Conservation (phyloP, 1,284 basidiomycete genomes). For the Melampsora abietis-canadensis region DNA sequence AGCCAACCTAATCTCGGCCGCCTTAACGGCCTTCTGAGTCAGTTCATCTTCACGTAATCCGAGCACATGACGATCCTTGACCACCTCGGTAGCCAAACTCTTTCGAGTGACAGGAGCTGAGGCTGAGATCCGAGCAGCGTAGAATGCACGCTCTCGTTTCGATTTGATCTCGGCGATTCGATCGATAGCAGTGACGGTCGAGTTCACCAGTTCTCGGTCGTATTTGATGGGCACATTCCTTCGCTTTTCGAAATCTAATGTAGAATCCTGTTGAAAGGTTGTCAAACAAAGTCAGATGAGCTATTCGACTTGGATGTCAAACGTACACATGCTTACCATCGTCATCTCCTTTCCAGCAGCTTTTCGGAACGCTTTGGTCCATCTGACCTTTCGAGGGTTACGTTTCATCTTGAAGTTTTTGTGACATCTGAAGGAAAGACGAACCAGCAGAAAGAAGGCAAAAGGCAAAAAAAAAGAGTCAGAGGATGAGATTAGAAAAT, state of each 20-base stretch:
- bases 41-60: slow-evolving; percentile 35
- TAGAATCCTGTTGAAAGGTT: slow-evolving; percentile 70
- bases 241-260: slow-evolving; percentile 98
- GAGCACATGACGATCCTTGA: slow-evolving; percentile 37
- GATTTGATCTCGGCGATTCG: slow-evolving; percentile 88
- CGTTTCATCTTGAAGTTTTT: slow-evolving; percentile 99
- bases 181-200: slow-evolving; percentile 97
- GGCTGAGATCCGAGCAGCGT: slow-evolving; percentile 36
- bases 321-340: slow-evolving; percentile 81
- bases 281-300: background rate
- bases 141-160: slow-evolving; percentile 92
- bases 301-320: too few relatives aligned
- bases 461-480: slow-evolving; percentile 41
- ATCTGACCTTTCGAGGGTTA: slow-evolving; percentile 96
- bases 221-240: slow-evolving; percentile 97
- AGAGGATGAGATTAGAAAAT: slow-evolving; percentile 5
- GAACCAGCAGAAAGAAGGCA: slow-evolving; percentile 6
- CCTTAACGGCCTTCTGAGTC: slow-evolving; percentile 39
- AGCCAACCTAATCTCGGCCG: slow-evolving; percentile 29
- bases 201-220: slow-evolving; percentile 86
- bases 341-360: slow-evolving; percentile 99
- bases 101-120: slow-evolving; percentile 38
- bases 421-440: slow-evolving; percentile 65
- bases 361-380: slow-evolving; percentile 99
- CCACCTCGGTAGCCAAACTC: slow-evolving; percentile 38